Base-by-base conservation (phyloP, 345 rosid species). In the Populus davidiana region DNA sequence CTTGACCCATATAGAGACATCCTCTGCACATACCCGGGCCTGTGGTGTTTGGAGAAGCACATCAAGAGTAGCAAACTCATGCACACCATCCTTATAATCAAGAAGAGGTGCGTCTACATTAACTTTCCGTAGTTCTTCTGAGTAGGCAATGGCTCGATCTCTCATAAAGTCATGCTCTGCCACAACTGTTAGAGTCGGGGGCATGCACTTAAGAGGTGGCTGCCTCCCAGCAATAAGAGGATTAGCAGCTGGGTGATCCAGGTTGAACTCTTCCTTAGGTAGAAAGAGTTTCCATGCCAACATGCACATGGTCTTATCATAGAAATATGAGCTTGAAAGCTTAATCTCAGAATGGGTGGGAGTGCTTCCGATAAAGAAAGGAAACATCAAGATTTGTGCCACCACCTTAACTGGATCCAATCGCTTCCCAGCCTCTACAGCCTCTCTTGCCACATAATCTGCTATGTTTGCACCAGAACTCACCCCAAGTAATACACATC, bases 131-230 rank as follows among this genome's bases (percentile, higher is more conserved):
- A 95, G 83, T 78, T 89, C 98, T 81, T 95, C 97, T 0, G 99
- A 91, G 89, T 95, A 95, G 67, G 97, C 93, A 17, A 95, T 91
- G 77, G 96, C 99, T 43, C 97, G 86, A 76, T 95, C 99, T 83
- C 93, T 90, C 99, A 95, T 95, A 88, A 94, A 92, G 83, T 93
- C 99, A 41, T 91, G 94, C 82, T 95, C 98, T n/a, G 98, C 98
- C 2, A 95, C 96, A 43, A 95, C 90, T 20, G 93, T 95, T 29
- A 95, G 86, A 9, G 98, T 93, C 0, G 99, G 98, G 16, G 96
- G 98, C 96, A 95, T 93, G 73, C 88, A 81, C 84, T 93, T 95
- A 69, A 93, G 86, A 4, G 93, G 97, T 29, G 92, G 96, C 4
- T 89, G 89, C 56, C 92, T 83, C 65, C 79, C 87, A 8, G 89